phyloP scores from a whole-genome alignment of 192 early-diverging fungal genomes.

The Entomortierella chlamydospora region DNA sequence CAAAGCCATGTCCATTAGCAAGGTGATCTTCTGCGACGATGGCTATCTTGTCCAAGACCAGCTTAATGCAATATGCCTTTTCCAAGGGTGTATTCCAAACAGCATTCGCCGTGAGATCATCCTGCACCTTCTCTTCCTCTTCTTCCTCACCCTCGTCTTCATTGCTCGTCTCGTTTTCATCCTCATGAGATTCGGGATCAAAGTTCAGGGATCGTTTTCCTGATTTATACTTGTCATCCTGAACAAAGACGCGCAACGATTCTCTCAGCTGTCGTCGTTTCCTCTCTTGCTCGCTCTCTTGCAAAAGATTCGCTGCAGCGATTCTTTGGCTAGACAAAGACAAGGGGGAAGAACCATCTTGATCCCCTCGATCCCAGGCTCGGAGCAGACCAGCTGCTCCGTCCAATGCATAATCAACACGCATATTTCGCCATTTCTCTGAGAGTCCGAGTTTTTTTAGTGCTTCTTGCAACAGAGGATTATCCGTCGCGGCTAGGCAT shows the following conservation, averaged over 20 bases:
- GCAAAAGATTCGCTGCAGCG: neutral
- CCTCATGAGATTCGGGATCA: neutral
- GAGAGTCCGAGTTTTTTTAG: conserved; percentile 52
- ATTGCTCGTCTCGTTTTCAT: neutral
- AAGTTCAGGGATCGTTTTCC: conserved; percentile 1
- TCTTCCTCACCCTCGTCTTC: conserved; percentile 5
- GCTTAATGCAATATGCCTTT: conserved; percentile 58
- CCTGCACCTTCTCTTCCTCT: conserved; percentile 23
- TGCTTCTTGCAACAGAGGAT: conserved; percentile 38
- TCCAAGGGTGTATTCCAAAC: conserved; percentile 62
- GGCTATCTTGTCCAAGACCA: conserved; percentile 59
- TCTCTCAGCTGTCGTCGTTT: conserved; percentile 40
- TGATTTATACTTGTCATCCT: conserved; percentile 31
- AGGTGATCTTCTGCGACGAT: conserved; percentile 56
- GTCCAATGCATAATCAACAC: conserved; percentile 36
- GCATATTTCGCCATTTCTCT: conserved; percentile 36
- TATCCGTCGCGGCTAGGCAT: conserved; percentile 50
- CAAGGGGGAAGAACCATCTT: neutral
- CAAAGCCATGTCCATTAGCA: conserved; percentile 27
- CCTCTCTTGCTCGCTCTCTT: conserved; percentile 41
- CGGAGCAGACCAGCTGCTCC: conserved; percentile 44
- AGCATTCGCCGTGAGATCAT: conserved; percentile 13
- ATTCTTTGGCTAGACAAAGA: neutral
- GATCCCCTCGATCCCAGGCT: conserved; percentile 37
- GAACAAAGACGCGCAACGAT: conserved; percentile 32